phyloP scores from a whole-genome alignment of 1,139 yeast species.

The Pneumocystis sp. region DNA sequence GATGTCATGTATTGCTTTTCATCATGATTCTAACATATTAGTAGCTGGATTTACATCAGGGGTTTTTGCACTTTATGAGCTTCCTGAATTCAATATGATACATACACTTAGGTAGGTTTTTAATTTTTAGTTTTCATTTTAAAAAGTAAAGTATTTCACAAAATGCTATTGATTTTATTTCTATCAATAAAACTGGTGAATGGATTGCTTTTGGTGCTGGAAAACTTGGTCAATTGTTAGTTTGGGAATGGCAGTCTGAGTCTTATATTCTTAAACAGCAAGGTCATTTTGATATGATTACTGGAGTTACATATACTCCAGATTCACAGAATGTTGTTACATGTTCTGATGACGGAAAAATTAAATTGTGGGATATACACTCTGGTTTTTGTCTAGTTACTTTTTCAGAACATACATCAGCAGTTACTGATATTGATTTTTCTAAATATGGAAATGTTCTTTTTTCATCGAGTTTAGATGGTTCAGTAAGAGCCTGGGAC shows the following conservation, averaged over 20 bases:
- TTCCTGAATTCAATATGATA: constrained; percentile 58
- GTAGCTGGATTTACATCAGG: constrained; percentile 89
- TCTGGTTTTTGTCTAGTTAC: constrained; percentile 91
- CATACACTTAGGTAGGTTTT: constrained; percentile 41
- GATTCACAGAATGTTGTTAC: constrained; percentile 89
- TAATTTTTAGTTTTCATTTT: neutral
- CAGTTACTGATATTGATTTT: constrained; percentile 77
- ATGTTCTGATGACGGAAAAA: constrained; percentile 92
- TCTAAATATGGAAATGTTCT: constrained; percentile 79
- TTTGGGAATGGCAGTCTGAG: constrained; percentile 98
- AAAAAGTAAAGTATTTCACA: constrained; percentile 58
- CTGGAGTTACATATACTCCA: constrained; percentile 74
- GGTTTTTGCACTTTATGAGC: constrained; percentile 80
- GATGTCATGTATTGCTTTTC: constrained; percentile 73
- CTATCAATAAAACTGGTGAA: constrained; percentile 73
- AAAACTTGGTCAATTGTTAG: constrained; percentile 79
- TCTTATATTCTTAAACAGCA: constrained; percentile 90
- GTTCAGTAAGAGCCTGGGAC: constrained; percentile 97
- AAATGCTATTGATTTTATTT: constrained; percentile 68
- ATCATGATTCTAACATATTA: constrained; percentile 50
- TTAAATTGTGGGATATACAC: constrained; percentile 86
- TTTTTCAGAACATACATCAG: constrained; percentile 76
- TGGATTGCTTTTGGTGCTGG: constrained; percentile 96
- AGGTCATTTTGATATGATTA: constrained; percentile 88
- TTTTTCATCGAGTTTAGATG: constrained; percentile 84